These are phyloP conservation scores for Hyphodiscus hymeniophilus DNA, from an alignment of 495 filamentous ascomycete genomes.

Conservation along the genomic window DNA sequence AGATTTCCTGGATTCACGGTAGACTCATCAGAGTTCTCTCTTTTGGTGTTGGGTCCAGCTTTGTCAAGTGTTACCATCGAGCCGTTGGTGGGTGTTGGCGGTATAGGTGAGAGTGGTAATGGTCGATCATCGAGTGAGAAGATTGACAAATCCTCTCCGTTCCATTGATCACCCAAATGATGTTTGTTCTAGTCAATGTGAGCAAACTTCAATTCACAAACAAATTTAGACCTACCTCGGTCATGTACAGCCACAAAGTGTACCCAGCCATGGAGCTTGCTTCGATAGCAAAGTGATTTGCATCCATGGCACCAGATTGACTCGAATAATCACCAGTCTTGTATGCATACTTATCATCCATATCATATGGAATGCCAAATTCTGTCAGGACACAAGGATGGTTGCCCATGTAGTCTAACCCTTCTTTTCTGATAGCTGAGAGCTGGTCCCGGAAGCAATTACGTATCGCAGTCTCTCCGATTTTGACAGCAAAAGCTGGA, in stretches of 20 bases:
- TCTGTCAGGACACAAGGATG: slow-evolving; percentile 90
- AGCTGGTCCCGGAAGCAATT: slow-evolving; percentile 92
- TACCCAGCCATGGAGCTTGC: slow-evolving; percentile 73
- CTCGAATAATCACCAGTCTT: slow-evolving; percentile 94
- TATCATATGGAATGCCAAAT: slow-evolving; percentile 97
- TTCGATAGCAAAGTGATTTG: slow-evolving; percentile 90
- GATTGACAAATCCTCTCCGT: slow-evolving; percentile 93
- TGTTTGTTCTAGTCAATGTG: slow-evolving; percentile 57
- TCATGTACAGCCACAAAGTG: slow-evolving; percentile 81
- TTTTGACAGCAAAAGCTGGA: slow-evolving; percentile 82
- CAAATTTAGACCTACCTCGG: slow-evolving; percentile 41
- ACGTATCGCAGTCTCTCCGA: slow-evolving; percentile 91
- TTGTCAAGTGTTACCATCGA: slow-evolving; percentile 25
- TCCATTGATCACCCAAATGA: slow-evolving; percentile 90
- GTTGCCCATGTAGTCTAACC: slow-evolving; percentile 79
- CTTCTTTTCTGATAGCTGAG: slow-evolving; percentile 79
- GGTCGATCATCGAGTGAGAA: slow-evolving; percentile 73
- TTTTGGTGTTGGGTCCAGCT: slow-evolving; percentile 24
- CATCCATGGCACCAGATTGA: slow-evolving; percentile 91
- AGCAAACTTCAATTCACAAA: not conserved
- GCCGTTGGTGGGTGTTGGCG: slow-evolving; percentile 29
- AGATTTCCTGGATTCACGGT: slow-evolving; percentile 62
- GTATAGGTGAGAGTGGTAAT: slow-evolving; percentile 45
- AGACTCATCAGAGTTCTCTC: slow-evolving; percentile 43
- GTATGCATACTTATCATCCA: slow-evolving; percentile 94